phyloP scores from a whole-genome alignment of 1,284 basidiomycete genomes.

The Irpex lacteus region DNA sequence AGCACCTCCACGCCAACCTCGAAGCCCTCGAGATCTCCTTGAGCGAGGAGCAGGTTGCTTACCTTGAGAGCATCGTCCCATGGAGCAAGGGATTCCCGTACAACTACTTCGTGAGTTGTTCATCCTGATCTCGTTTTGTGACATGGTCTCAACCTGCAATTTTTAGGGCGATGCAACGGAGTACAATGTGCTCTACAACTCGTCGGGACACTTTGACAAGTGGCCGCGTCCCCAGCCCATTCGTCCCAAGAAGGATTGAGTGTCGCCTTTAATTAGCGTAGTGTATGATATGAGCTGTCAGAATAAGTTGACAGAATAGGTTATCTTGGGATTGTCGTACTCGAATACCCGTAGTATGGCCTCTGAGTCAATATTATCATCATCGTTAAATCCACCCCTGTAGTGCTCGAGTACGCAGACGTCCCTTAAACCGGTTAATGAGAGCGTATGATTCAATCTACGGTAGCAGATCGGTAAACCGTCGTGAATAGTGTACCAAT shows the following conservation, averaged over 20 bases:
- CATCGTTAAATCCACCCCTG: no score
- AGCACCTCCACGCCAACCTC: conserved; percentile 22
- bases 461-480: no score
- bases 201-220: conserved; percentile 18
- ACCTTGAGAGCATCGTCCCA: conserved; percentile 16
- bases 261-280: no score
- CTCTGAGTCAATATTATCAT: no score
- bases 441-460: no score
- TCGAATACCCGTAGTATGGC: no score
- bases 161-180: conserved; percentile 18
- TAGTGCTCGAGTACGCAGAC: no score
- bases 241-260: conserved; percentile 11
- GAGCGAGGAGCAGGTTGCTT: conserved; percentile 19
- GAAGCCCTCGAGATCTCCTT: conserved; percentile 23
- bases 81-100: conserved; percentile 22
- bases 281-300: no score
- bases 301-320: no score
- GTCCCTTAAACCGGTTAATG: no score
- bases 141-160: not conserved
- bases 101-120: conserved; percentile 1
- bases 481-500: no score
- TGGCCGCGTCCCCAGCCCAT: conserved; percentile 18
- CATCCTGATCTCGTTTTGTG: not conserved
- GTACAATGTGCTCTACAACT: conserved; percentile 12
- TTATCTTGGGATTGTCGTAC: no score